phyloP scores from a whole-genome alignment of 2,329 filamentous ascomycete genomes.

The Aspergillus fumigatiaffinis region DNA sequence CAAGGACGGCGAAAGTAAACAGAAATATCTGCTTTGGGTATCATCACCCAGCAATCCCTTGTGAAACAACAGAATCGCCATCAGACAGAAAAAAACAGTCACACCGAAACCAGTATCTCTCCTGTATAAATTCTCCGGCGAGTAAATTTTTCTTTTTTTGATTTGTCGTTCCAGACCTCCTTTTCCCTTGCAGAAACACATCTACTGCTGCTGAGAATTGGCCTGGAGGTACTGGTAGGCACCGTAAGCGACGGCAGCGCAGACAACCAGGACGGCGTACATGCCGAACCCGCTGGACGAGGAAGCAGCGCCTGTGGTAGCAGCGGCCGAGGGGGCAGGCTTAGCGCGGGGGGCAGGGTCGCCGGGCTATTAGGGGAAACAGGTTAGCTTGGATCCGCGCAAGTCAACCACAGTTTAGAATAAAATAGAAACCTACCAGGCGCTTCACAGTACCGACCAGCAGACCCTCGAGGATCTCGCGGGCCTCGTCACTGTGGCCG shows the following conservation, averaged over 20 bases:
- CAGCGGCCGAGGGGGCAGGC: slow-evolving; percentile 43
- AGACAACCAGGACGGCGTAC: slow-evolving; percentile 76
- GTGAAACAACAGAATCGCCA: slow-evolving; percentile 2
- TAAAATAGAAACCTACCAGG: slow-evolving; percentile 55
- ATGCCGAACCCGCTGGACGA: slow-evolving; percentile 63
- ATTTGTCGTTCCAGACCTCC: slow-evolving; percentile 3
- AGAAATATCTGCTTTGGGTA: not conserved
- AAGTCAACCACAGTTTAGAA: not conserved
- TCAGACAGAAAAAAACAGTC: not conserved
- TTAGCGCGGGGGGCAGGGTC: slow-evolving; percentile 70
- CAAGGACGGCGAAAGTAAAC: not conserved
- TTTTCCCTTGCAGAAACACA: not conserved
- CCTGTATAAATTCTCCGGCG: slow-evolving; percentile 6
- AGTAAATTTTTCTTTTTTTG: slow-evolving; percentile 3
- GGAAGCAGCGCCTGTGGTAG: slow-evolving; percentile 25
- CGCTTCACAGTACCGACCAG: slow-evolving; percentile 75
- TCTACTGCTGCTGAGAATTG: slow-evolving; percentile 25
- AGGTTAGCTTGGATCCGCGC: slow-evolving; percentile 2
- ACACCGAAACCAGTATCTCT: not conserved
- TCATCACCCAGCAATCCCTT: not conserved
- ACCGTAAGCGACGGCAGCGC: slow-evolving; percentile 71
- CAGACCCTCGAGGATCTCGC: slow-evolving; percentile 81
- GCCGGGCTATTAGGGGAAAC: slow-evolving; percentile 51
- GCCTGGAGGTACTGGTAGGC: slow-evolving; percentile 80
- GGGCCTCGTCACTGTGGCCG: slow-evolving; percentile 96